These are phyloP conservation scores for Benincasa hispida DNA, from an alignment of 306 rosid genomes.

Conservation along the genomic window DNA sequence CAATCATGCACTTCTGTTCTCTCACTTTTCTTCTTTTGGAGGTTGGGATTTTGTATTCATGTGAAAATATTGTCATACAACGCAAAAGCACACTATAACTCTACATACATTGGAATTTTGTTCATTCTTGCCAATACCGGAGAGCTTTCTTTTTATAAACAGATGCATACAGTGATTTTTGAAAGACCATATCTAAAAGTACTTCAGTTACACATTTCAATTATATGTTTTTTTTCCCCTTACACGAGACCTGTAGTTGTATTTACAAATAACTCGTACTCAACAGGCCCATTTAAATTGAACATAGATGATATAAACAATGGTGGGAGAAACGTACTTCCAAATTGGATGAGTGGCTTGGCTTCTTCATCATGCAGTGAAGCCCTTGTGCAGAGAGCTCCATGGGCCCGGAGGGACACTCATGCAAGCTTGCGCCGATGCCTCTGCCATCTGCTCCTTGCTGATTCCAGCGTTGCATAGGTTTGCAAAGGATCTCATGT, in stretches of 20 bases:
- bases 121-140: not conserved
- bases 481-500: constrained; percentile 87
- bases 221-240: not conserved
- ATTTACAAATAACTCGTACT: not conserved
- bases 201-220: not conserved
- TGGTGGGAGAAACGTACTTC: not conserved
- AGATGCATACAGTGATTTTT: not conserved
- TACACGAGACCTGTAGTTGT: not conserved
- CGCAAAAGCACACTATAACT: not conserved
- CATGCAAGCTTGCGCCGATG: constrained; percentile 67
- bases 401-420: constrained; percentile 44
- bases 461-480: constrained; percentile 68
- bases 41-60: not conserved
- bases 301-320: constrained; percentile 6
- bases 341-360: not conserved
- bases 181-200: not conserved
- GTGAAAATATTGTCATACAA: not conserved
- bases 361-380: constrained; percentile 38
- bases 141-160: not conserved
- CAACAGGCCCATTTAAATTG: not conserved
- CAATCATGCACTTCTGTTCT: not conserved
- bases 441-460: constrained; percentile 59
- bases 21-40: not conserved
- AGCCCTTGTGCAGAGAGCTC: constrained; percentile 72
- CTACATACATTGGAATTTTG: not conserved